Conservation (phyloP, 163 green algal species). For the Coccomyxa subellipsoidea region DNA sequence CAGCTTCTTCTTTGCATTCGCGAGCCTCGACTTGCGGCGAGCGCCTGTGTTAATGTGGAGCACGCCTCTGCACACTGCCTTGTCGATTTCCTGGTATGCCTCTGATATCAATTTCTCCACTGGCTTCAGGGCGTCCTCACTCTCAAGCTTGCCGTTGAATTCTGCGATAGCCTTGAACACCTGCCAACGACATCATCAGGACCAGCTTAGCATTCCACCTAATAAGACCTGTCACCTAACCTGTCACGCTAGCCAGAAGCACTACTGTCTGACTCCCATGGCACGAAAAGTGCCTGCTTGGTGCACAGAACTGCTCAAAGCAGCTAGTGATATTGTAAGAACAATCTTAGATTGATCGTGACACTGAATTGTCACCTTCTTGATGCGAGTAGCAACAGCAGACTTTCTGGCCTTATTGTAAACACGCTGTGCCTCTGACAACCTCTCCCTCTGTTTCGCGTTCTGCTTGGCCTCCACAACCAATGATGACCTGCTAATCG, state of each 20-base stretch:
- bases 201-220: background rate
- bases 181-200: constrained; percentile 10
- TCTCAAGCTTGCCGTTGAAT: constrained; percentile 8
- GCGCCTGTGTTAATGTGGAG: constrained; percentile 86
- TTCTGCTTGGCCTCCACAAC: constrained; percentile 57
- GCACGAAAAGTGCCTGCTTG: no score
- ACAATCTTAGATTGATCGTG: background rate
- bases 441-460: constrained; percentile 41
- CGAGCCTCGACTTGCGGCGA: constrained; percentile 77
- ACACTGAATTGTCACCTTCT: constrained; percentile 66
- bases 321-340: background rate
- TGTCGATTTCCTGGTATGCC: constrained; percentile 86
- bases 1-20: constrained; percentile 42
- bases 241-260: no score
- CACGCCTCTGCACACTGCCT: constrained; percentile 73
- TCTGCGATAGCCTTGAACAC: constrained; percentile 35
- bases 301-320: no score
- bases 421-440: constrained; percentile 64
- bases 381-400: constrained; percentile 78
- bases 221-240: no score
- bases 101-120: constrained; percentile 68
- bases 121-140: constrained; percentile 62
- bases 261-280: no score
- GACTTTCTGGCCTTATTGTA: constrained; percentile 85
- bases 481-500: background rate